These are phyloP conservation scores for Xylogone sp. DNA, from an alignment of 2,329 filamentous ascomycete genomes.

Conservation along the genomic window DNA sequence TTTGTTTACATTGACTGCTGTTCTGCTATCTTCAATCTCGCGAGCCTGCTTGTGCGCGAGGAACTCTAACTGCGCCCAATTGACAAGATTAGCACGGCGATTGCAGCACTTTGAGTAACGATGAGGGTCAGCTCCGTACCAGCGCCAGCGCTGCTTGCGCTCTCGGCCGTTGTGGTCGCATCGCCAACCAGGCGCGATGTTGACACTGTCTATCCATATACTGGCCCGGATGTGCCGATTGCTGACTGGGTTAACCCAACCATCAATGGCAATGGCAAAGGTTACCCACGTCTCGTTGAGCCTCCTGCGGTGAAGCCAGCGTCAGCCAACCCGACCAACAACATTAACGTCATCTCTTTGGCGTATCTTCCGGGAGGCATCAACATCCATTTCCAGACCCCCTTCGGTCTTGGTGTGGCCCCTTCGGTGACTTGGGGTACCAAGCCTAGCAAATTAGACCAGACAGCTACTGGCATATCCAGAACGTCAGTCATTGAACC, in stretches of 20 bases:
- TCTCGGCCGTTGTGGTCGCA: too few relatives aligned
- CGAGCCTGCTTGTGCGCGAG: too few relatives aligned
- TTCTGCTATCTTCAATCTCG: too few relatives aligned
- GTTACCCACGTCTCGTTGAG: conserved; percentile 44
- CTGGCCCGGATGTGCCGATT: conserved; percentile 40
- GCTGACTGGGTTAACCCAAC: conserved; percentile 47
- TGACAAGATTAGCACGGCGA: too few relatives aligned
- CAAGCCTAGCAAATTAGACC: neutral
- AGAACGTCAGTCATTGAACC: conserved; percentile 30
- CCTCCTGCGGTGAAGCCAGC: conserved; percentile 42
- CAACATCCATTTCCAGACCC: conserved; percentile 48
- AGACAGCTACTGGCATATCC: conserved; percentile 11
- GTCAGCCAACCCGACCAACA: conserved; percentile 40
- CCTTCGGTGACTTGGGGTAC: neutral
- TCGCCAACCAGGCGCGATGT: neutral
- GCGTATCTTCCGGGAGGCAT: conserved; percentile 43
- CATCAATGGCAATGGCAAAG: conserved; percentile 47
- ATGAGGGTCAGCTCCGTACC: too few relatives aligned
- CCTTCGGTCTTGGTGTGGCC: conserved; percentile 39
- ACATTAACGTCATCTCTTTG: conserved; percentile 46
- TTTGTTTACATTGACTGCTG: too few relatives aligned
- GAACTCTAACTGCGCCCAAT: too few relatives aligned
- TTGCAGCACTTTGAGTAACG: too few relatives aligned
- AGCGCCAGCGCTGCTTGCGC: too few relatives aligned
- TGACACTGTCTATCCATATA: conserved; percentile 35